Conservation (phyloP, 2,329 filamentous ascomycete genomes). For the Neofusicoccum kwambonambiense region DNA sequence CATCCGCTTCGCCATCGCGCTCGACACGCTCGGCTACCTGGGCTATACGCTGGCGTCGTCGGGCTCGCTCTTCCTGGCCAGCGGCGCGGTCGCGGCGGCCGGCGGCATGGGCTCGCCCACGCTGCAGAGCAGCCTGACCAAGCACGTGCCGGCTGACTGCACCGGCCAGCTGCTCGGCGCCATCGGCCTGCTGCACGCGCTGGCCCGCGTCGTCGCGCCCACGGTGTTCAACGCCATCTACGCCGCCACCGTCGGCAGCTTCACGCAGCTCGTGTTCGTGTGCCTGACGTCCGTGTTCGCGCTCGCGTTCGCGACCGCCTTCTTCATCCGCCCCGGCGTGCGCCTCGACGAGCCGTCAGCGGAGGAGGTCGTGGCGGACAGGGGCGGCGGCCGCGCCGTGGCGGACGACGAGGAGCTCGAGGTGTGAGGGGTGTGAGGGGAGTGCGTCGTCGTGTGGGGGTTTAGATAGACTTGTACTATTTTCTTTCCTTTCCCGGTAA, state of each 20-base stretch:
- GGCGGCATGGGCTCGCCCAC: constrained; percentile 86
- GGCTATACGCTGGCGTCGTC: constrained; percentile 70
- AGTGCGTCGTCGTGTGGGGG: too few relatives aligned
- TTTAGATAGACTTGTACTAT: too few relatives aligned
- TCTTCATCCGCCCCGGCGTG: constrained; percentile 60
- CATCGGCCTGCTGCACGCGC: constrained; percentile 78
- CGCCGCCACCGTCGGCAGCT: constrained; percentile 72
- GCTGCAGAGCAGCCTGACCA: constrained; percentile 79
- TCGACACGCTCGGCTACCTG: constrained; percentile 72
- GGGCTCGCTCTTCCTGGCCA: constrained; percentile 65
- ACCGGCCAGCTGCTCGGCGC: constrained; percentile 89
- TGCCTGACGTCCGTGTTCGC: constrained; percentile 67
- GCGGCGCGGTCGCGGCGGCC: constrained; percentile 70
- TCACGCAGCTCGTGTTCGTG: constrained; percentile 81
- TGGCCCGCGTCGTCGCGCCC: constrained; percentile 76
- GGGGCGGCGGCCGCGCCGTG: neutral
- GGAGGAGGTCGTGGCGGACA: neutral
- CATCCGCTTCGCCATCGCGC: constrained; percentile 70
- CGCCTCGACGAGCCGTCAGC: neutral
- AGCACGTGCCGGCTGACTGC: constrained; percentile 80
- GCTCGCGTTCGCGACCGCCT: constrained; percentile 63
- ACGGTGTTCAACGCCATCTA: constrained; percentile 85
- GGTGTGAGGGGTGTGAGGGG: neutral
- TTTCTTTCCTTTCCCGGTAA: too few relatives aligned
- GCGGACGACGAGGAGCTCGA: neutral